phyloP scores from a whole-genome alignment of 1,284 basidiomycete species.

The Austroboletus novae-zelandiae region DNA sequence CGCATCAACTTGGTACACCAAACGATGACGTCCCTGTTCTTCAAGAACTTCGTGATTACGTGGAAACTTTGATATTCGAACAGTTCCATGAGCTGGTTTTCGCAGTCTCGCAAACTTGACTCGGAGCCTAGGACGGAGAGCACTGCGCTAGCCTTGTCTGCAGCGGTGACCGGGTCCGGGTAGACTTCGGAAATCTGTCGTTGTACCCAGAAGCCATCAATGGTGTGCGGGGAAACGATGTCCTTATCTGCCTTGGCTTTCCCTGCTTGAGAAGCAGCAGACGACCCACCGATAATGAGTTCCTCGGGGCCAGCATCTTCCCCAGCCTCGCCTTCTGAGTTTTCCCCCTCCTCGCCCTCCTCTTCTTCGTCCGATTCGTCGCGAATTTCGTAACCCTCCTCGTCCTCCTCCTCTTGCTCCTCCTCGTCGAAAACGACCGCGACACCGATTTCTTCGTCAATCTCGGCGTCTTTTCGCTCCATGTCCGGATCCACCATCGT shows the following conservation, averaged over 20 bases:
- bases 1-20: conserved; percentile 98
- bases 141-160: conserved; percentile 86
- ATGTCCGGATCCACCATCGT: conserved; percentile 68
- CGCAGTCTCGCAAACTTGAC: conserved; percentile 88
- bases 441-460: conserved; percentile 92
- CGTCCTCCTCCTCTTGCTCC: conserved; percentile 87
- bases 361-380: conserved; percentile 80
- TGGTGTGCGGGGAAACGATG: conserved; percentile 83
- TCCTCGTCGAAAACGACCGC: conserved; percentile 97
- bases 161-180: conserved; percentile 91
- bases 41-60: conserved; percentile 87
- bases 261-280: conserved; percentile 39
- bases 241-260: conserved; percentile 69
- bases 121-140: conserved; percentile 90
- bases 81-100: conserved; percentile 96
- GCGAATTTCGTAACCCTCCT: conserved; percentile 78
- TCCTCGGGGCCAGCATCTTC: conserved; percentile 56
- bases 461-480: conserved; percentile 77
- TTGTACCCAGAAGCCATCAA: conserved; percentile 99
- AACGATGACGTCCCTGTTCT: conserved; percentile 94
- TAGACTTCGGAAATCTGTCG: conserved; percentile 90
- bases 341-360: conserved; percentile 57
- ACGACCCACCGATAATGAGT: conserved; percentile 69
- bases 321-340: conserved; percentile 41
- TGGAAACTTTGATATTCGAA: conserved; percentile 96